A percentile compares a stretch with the other conserved stretches of the same genome.
Conservation (phyloP, 2,329 filamentous ascomycete species). For the Pseudogymnoascus sp. region DNA sequence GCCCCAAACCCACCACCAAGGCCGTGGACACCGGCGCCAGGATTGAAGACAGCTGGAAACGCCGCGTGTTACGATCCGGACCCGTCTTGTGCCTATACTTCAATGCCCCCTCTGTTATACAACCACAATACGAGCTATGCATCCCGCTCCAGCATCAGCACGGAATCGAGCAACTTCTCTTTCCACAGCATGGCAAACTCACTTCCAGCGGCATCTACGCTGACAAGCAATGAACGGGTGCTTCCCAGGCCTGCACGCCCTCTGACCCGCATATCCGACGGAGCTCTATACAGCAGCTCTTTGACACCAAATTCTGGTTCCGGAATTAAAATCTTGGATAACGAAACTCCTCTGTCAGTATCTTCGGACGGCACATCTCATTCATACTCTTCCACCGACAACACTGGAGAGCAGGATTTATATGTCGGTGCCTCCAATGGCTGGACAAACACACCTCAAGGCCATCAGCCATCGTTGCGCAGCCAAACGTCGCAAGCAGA, state of each 20-base stretch:
- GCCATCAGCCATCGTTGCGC: background rate
- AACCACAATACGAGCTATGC: constrained; percentile 16
- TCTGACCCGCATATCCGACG: background rate
- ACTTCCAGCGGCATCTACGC: constrained; percentile 15
- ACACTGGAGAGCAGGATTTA: background rate
- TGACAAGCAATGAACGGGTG: constrained; percentile 21
- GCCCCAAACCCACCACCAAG: background rate
- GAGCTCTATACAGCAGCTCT: background rate
- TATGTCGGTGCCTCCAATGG: background rate
- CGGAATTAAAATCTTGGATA: background rate
- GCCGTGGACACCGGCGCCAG: constrained; percentile 16
- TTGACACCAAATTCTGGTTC: background rate
- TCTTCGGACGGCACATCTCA: constrained; percentile 32
- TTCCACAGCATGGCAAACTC: constrained; percentile 13
- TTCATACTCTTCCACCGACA: constrained; percentile 9
- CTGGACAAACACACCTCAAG: background rate
- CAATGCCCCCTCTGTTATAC: constrained; percentile 8
- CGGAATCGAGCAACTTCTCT: constrained; percentile 17
- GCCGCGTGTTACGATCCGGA: constrained; percentile 18
- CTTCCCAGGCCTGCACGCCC: constrained; percentile 16
- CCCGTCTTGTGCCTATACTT: constrained; percentile 16
- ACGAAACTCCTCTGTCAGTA: background rate
- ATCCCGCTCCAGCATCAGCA: constrained; percentile 17
- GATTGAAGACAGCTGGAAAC: constrained; percentile 15
- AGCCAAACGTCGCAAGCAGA: background rate